phyloP scores from a whole-genome alignment of 768 basidiomycete genomes.

The Mrakia gelida region DNA sequence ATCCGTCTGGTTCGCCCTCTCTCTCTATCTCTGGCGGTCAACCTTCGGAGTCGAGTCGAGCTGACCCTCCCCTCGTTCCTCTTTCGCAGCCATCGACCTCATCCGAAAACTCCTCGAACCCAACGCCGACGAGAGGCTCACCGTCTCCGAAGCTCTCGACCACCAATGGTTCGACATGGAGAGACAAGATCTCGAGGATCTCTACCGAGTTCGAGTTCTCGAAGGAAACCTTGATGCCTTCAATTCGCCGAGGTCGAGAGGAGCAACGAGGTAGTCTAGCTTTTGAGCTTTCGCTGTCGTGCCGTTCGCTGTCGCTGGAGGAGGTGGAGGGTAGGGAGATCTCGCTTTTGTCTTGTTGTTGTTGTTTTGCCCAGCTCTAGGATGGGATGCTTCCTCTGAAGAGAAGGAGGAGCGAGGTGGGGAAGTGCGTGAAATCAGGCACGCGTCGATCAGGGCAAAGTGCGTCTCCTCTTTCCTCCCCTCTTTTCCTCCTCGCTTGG shows the following conservation, averaged over 20 bases:
- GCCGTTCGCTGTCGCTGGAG: no score
- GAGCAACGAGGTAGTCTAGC: not conserved
- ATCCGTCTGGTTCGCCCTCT: not conserved
- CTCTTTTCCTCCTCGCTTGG: not conserved
- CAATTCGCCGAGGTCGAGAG: not conserved
- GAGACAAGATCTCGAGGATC: not conserved
- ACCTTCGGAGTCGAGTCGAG: not conserved
- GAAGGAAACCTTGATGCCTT: not conserved
- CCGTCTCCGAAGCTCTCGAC: constrained; percentile 8
- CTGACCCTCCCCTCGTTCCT: not conserved
- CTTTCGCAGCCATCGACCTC: constrained; percentile 11
- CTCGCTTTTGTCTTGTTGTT: no score
- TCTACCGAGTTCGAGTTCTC: constrained; percentile 18
- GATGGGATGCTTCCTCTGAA: not conserved
- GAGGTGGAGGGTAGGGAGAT: no score
- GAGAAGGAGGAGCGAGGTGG: not conserved
- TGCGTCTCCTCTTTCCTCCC: not conserved
- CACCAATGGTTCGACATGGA: constrained; percentile 20
- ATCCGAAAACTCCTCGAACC: constrained; percentile 6
- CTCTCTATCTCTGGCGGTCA: not conserved
- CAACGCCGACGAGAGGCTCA: not conserved
- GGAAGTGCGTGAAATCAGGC: not conserved
- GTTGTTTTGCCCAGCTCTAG: no score
- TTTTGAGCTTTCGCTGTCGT: not conserved
- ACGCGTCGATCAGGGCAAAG: not conserved